A percentile compares a stretch with the other conserved stretches of the same genome.
phyloP scores from a whole-genome alignment of 768 basidiomycete genomes.

The Trametes maxima region DNA sequence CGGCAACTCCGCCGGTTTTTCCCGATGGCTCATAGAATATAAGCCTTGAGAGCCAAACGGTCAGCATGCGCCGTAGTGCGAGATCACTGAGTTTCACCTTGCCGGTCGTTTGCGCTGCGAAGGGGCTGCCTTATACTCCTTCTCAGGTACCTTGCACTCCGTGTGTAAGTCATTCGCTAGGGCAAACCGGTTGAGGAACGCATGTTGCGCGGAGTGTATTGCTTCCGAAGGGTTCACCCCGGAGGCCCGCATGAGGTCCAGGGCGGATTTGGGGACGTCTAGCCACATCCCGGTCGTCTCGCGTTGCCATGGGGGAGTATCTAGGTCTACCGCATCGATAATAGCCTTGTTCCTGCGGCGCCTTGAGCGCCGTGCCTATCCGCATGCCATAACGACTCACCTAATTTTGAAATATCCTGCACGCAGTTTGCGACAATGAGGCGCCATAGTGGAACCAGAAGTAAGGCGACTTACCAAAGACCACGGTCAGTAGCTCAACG shows the following conservation, averaged over 20 bases:
- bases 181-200: constrained; percentile 75
- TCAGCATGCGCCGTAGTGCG: not conserved
- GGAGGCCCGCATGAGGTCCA: constrained; percentile 56
- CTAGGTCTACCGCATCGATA: constrained; percentile 76
- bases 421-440: not conserved
- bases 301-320: constrained; percentile 76
- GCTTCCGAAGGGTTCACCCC: constrained; percentile 71
- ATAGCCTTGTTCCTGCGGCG: constrained; percentile 56
- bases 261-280: constrained; percentile 59
- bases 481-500: constrained; percentile 63
- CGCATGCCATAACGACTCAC: constrained; percentile 33
- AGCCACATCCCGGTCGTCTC: constrained; percentile 80
- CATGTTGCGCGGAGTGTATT: constrained; percentile 86
- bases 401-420: constrained; percentile 81
- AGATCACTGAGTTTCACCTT: constrained; percentile 41
- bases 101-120: constrained; percentile 69
- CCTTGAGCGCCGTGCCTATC: not conserved
- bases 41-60: constrained; percentile 46
- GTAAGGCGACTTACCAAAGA: constrained; percentile 63
- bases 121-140: constrained; percentile 60
- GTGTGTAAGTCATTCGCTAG: constrained; percentile 71
- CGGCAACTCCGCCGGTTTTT: constrained; percentile 69
- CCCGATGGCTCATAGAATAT: constrained; percentile 80
- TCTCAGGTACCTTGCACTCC: constrained; percentile 81
- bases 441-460: not conserved